Evolutionary conservation across 1,284 basidiomycete genomes (phyloP), one percentile per base, ranked within the genome.

Genomic region (Moesziomyces sp.): DNA sequence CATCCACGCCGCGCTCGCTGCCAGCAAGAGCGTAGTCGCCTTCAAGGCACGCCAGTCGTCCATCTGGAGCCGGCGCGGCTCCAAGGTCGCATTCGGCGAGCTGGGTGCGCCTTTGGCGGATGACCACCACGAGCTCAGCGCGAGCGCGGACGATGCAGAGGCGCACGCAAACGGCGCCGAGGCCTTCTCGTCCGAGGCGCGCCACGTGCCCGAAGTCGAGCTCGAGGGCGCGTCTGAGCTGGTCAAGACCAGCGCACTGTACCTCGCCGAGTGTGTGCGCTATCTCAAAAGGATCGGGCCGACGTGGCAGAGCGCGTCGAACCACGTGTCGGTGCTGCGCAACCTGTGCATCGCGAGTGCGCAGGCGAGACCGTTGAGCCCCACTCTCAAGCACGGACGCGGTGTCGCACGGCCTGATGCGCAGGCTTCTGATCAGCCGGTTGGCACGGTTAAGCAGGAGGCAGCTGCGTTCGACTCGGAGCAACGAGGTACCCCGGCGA

Each of bases 251-350:
- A 74, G 72, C 30, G 67, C 68, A 11, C 28, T 47, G 5, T 70
- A 70, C 46, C 56, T 76, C 3, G 61, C 66, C 14, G 58, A 76
- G 42, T 76, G 74, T 43, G 59, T 74, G 19, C 54, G 61, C 11
- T 76, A 56, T 43, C 58, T 76, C 26, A 70, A 64, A 45, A 55
- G 70, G 6, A 74, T 76, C 48, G 61, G 66, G 16, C 66, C 58
- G 9, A 76, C 74, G 4, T 76, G 74, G 74, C 46, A 64, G 55
- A 70, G 62, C 30, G 74, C 74, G 9, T 63, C 55, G 28, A 64
- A 76, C 35, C 74, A 76, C 50, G 71, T 76, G 16, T 50, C 50
- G 2, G 73, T 74, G n/a, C 52, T 76, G 5, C 48, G 64, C 10
- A 57, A 59, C 16, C 19, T 76, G 23, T 66, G 67, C 46, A 54